Evolutionary conservation across 1,139 yeast species (phyloP).

Genomic region (Geotrichum siamense): DNA sequence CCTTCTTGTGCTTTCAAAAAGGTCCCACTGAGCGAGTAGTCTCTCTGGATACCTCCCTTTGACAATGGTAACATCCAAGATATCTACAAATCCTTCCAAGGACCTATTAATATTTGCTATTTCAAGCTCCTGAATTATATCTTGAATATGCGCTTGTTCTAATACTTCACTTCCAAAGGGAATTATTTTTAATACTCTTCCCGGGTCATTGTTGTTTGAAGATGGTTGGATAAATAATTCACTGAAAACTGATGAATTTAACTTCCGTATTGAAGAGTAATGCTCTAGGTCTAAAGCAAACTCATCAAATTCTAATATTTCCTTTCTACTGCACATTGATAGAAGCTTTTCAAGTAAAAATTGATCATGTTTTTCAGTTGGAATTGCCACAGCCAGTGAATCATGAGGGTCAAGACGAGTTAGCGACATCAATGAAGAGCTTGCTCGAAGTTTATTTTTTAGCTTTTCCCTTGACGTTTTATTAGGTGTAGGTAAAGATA

Average conservation of each 20-base stretch:
- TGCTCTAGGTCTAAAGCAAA: conserved; percentile 26
- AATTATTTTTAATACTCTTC: conserved; percentile 41
- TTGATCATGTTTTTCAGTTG: conserved; percentile 29
- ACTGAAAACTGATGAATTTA: conserved; percentile 43
- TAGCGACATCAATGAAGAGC: conserved; percentile 44
- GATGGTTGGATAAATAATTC: conserved; percentile 38
- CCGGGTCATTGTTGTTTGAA: neutral
- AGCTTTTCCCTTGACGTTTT: conserved; percentile 49
- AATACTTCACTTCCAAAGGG: conserved; percentile 44
- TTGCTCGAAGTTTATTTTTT: conserved; percentile 45
- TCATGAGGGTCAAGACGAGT: conserved; percentile 27
- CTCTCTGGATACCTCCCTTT: conserved; percentile 41
- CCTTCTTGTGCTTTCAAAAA: conserved; percentile 25
- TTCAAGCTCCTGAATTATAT: conserved; percentile 43
- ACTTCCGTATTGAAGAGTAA: conserved; percentile 29
- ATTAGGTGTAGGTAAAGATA: conserved; percentile 54
- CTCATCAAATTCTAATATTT: conserved; percentile 30
- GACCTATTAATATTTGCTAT: conserved; percentile 37
- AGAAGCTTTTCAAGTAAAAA: conserved; percentile 34
- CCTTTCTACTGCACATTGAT: conserved; percentile 33
- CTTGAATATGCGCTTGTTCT: conserved; percentile 40
- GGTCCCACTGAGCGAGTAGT: conserved; percentile 42
- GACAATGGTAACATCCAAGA: conserved; percentile 41
- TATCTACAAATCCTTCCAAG: conserved; percentile 40
- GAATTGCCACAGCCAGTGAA: conserved; percentile 29